phyloP scores from a whole-genome alignment of 768 basidiomycete species.

The Filobasidium floriforme region DNA sequence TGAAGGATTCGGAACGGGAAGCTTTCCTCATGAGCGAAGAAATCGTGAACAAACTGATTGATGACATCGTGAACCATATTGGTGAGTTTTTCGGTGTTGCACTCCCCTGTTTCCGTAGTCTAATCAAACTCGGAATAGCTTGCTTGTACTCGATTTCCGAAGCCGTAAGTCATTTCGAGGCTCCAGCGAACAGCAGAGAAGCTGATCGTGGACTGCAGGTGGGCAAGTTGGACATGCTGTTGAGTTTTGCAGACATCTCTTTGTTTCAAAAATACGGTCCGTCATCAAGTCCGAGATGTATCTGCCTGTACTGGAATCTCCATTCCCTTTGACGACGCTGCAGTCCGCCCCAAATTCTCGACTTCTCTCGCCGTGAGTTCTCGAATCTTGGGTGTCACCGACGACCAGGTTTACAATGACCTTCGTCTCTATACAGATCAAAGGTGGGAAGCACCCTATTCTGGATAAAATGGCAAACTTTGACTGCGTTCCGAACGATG shows the following conservation, averaged over 20 bases:
- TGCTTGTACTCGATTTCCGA: conserved; percentile 79
- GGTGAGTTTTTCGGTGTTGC: conserved; percentile 48
- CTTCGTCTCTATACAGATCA: conserved; percentile 54
- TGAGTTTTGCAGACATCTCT: conserved; percentile 71
- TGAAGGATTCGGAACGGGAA: conserved; percentile 88
- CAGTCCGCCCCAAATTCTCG: conserved; percentile 69
- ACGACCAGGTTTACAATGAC: too few relatives aligned
- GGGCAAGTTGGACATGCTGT: conserved; percentile 79
- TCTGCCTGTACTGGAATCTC: conserved; percentile 7
- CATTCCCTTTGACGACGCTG: conserved; percentile 1
- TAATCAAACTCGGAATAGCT: conserved; percentile 19
- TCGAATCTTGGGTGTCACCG: too few relatives aligned
- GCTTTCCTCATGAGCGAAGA: conserved; percentile 75
- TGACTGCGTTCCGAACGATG: conserved; percentile 76
- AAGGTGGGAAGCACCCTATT: conserved; percentile 79
- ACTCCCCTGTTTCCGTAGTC: not conserved
- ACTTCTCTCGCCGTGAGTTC: conserved; percentile 31
- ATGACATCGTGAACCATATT: conserved; percentile 61
- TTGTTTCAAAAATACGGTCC: conserved; percentile 12
- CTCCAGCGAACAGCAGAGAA: not conserved
- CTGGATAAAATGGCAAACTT: conserved; percentile 66
- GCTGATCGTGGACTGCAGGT: conserved; percentile 50
- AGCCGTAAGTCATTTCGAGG: conserved; percentile 54
- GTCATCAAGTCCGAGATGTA: not conserved
- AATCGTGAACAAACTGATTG: conserved; percentile 68